Evolutionary conservation across 2,329 filamentous ascomycete species (phyloP).

Genomic region (Aureobasidium zeae): DNA sequence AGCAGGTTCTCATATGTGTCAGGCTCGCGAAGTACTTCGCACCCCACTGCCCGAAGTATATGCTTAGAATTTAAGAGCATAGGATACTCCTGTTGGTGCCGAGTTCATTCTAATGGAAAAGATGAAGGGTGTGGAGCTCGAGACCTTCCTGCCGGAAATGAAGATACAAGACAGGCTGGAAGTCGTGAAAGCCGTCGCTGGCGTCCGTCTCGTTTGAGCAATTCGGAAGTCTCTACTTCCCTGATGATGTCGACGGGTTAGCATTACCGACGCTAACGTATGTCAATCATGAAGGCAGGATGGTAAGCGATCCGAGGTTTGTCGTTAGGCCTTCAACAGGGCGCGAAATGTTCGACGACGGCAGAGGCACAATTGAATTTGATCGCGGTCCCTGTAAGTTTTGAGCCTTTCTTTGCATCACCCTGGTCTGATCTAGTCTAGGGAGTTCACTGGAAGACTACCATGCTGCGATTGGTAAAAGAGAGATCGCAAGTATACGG

Average conservation of each 20-base stretch:
- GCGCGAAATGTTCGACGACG: constrained; percentile 3
- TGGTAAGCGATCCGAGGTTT: neutral
- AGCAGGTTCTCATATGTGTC: neutral
- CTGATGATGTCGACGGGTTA: neutral
- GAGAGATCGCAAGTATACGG: neutral
- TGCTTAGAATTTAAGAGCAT: constrained; percentile 27
- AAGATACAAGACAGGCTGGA: constrained; percentile 20
- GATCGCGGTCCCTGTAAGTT: constrained; percentile 16
- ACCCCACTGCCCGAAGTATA: constrained; percentile 28
- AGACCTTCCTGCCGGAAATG: constrained; percentile 27
- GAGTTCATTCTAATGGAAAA: constrained; percentile 33
- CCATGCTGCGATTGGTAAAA: neutral
- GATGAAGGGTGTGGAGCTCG: constrained; percentile 27
- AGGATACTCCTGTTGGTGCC: constrained; percentile 25
- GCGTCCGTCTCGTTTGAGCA: constrained; percentile 24
- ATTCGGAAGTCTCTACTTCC: constrained; percentile 28
- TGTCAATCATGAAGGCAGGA: neutral
- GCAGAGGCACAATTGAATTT: neutral
- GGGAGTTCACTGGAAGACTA: neutral
- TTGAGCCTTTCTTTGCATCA: neutral
- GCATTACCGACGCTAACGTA: neutral
- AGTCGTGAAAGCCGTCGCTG: constrained; percentile 25
- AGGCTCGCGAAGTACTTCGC: constrained; percentile 26
- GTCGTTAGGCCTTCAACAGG: neutral
- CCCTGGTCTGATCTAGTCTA: neutral